These are phyloP conservation scores for Pseudomonodictys pantanalensis DNA, from an alignment of 495 filamentous ascomycete species.

Conservation along the genomic window DNA sequence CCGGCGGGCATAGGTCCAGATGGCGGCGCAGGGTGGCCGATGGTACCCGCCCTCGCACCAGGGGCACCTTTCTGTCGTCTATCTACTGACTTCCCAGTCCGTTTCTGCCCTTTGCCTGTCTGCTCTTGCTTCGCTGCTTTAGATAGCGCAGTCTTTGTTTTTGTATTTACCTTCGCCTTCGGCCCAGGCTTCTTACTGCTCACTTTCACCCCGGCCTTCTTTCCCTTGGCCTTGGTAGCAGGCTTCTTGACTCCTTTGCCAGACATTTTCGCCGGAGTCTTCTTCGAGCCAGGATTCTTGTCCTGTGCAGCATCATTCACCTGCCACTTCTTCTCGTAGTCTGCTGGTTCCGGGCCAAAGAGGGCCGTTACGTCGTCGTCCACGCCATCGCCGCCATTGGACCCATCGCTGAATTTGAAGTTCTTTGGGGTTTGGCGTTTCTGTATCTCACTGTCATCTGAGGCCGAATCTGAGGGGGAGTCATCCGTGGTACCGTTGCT, in stretches of 20 bases:
- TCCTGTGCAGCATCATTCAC: no score
- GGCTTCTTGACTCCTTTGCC: no score
- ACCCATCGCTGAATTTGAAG: not conserved
- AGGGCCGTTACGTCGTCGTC: not conserved
- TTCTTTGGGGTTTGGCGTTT: not conserved
- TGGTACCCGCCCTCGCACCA: no score
- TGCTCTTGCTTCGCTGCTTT: no score
- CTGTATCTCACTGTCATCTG: not conserved
- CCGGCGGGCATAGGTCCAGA: no score
- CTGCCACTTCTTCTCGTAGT: constrained; percentile 25
- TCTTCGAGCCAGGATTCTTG: not conserved
- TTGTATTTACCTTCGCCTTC: not conserved
- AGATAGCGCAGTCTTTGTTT: constrained; percentile 1
- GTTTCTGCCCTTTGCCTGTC: not conserved
- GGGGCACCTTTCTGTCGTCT: no score
- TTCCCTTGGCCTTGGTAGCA: no score
- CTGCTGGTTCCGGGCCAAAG: constrained; percentile 8
- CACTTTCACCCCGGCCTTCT: no score
- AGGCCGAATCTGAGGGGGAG: not conserved
- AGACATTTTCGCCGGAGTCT: not conserved
- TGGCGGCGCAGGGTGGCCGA: no score
- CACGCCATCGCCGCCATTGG: not conserved
- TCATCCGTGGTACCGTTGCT: no score
- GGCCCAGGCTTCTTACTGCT: not conserved
- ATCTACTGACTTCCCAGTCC: not conserved